Evolutionary conservation across 257 asterid species (phyloP).

Genomic region (Coffea eugenioides): DNA sequence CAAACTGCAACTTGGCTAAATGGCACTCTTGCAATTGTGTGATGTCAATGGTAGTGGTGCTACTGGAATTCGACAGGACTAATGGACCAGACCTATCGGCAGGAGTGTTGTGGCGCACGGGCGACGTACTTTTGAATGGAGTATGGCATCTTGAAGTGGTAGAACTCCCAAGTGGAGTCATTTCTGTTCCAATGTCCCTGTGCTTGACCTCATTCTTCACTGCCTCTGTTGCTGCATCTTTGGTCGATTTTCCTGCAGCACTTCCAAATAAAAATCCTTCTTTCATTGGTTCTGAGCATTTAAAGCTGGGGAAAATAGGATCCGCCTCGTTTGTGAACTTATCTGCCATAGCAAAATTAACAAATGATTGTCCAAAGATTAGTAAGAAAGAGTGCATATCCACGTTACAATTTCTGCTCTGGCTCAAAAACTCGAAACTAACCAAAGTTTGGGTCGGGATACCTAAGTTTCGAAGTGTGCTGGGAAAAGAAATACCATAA

Average conservation of each 20-base stretch:
- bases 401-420: not conserved
- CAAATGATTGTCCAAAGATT: not conserved
- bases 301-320: slow-evolving; percentile 38
- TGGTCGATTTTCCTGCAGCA: slow-evolving; percentile 27
- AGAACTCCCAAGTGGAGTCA: slow-evolving; percentile 95
- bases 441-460: not conserved
- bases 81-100: slow-evolving; percentile 80
- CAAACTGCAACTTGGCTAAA: slow-evolving; percentile 66
- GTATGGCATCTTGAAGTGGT: slow-evolving; percentile 95
- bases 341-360: slow-evolving; percentile 50
- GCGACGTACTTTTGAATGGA: slow-evolving; percentile 73
- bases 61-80: slow-evolving; percentile 27
- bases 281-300: slow-evolving; percentile 63
- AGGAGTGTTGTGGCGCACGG: slow-evolving; percentile 89
- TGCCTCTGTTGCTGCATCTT: slow-evolving; percentile 35
- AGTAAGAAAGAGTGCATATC: not conserved
- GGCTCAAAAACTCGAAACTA: not conserved
- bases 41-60: slow-evolving; percentile 48
- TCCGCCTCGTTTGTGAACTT: slow-evolving; percentile 63
- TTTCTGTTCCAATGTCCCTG: slow-evolving; percentile 91
- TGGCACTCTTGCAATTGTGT: slow-evolving; percentile 71
- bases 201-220: slow-evolving; percentile 45
- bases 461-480: not conserved
- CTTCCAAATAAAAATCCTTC: slow-evolving; percentile 65
- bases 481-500: not conserved